Evolutionary conservation across 2,329 filamentous ascomycete species (phyloP), one percentile per base, ranked within the genome.

Genomic region (Xylaria arbuscula): DNA sequence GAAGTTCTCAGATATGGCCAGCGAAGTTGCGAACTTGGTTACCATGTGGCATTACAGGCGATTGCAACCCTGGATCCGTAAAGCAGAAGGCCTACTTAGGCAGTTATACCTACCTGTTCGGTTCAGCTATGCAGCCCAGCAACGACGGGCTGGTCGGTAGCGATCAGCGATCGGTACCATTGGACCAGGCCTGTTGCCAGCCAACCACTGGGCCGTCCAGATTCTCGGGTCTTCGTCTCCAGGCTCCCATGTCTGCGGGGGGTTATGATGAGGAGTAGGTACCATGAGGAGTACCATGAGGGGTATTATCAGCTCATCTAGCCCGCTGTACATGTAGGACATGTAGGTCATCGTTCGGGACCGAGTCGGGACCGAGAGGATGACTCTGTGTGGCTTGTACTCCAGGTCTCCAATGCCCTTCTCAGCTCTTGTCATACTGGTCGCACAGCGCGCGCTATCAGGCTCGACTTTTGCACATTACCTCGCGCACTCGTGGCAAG

Each of bases 331-430:
- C 28, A 28, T 28, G 28, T 28, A 28, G 28, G 28, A 28, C 28
- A 28, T 32, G 38, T 13, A 58, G 36, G 19, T 40, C 15, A 19
- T 48, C 9, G 34, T 5, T 70, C 69, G 69, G 69, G 66, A 70
- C 69, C 69, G 69, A 64, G 38, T 69, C 69, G 69, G 69, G 66
- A 70, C 69, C 69, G 69, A 70, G 54, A 22, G 28, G 22, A 19
- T 62, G 10, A 36, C 64, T 45, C 24, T 62, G 8, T 54, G 67
- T 48, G 38, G 67, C 59, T 62, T 54, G 51, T 53, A 22, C 38
- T 36, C 19, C 42, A n/a, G 22, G 24, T 19, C 15, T 7, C 11
- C 34, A 11, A 36, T 62, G 38, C 54, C n/a, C 8, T 17, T 47
- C 58, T 62, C 58, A 60, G 36, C 64, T 62, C 34, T 34, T 11